Evolutionary conservation across 179 eudicot genomes (phyloP).

Genomic region (Pouteria campechiana): DNA sequence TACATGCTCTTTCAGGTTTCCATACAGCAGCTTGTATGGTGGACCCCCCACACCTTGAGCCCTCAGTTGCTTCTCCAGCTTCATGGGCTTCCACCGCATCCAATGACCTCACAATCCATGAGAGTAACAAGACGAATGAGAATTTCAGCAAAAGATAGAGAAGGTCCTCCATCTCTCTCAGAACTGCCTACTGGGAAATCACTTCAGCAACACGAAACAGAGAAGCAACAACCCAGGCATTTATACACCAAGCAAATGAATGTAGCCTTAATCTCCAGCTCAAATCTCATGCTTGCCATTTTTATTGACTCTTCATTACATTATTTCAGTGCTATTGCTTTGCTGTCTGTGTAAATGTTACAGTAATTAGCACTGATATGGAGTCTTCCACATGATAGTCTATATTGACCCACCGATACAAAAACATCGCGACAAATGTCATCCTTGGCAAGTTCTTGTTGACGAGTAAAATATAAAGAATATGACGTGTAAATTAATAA

Average conservation of each 20-base stretch:
- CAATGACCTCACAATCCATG: slow-evolving; percentile 8
- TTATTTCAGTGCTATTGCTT: neutral
- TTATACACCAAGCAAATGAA: too few species aligned
- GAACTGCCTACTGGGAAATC: neutral
- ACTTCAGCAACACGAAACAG: neutral
- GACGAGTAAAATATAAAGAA: too few species aligned
- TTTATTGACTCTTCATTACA: neutral
- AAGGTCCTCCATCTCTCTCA: slow-evolving; percentile 6
- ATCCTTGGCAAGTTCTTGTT: too few species aligned
- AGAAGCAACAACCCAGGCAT: too few species aligned
- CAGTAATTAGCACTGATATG: too few species aligned
- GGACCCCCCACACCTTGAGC: slow-evolving; percentile 33
- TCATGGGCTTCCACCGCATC: slow-evolving; percentile 31
- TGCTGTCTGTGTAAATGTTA: too few species aligned
- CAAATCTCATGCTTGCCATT: neutral
- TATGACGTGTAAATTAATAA: too few species aligned
- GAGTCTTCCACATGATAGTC: too few species aligned
- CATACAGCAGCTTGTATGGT: slow-evolving; percentile 23
- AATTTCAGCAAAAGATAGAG: slow-evolving; percentile 1
- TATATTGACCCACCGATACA: too few species aligned
- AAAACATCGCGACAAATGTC: too few species aligned
- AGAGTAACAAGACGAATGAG: slow-evolving; percentile 6
- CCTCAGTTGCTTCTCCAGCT: slow-evolving; percentile 19
- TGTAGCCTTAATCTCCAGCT: neutral
- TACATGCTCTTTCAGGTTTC: slow-evolving; percentile 32